These are phyloP conservation scores for Pythium rishiriense DNA, from an alignment of 352 stramenopile genomes.

Conservation along the genomic window DNA sequence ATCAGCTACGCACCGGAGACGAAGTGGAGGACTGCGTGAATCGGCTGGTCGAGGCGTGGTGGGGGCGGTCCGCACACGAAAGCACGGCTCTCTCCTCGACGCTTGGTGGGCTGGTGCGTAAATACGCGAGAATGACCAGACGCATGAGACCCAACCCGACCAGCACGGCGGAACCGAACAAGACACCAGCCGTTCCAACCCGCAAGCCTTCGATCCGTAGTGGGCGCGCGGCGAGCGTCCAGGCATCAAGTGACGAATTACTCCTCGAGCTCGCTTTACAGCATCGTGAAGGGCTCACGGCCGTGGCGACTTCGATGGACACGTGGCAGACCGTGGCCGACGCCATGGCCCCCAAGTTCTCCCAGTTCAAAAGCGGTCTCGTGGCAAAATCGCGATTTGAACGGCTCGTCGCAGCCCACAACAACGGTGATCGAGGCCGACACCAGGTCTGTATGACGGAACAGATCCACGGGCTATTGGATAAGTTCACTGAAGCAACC, in stretches of 20 bases:
- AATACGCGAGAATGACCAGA: background rate
- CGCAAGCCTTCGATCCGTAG: background rate
- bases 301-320: background rate
- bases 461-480: background rate
- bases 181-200: background rate
- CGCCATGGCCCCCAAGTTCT: background rate
- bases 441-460: too few species aligned
- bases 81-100: background rate
- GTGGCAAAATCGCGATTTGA: background rate
- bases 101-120: background rate
- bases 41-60: background rate
- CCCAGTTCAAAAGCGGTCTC: background rate
- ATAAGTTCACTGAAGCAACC: background rate
- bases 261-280: background rate
- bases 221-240: background rate
- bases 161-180: background rate
- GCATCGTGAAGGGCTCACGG: background rate
- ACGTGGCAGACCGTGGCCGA: background rate
- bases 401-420: background rate
- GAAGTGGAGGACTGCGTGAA: background rate
- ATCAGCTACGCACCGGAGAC: background rate
- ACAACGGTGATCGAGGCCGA: background rate
- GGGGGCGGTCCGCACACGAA: too few species aligned
- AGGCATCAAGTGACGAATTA: background rate
- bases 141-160: too few species aligned